Conservation (phyloP, 139 green algal genomes). For the Haematococcus sp. region DNA sequence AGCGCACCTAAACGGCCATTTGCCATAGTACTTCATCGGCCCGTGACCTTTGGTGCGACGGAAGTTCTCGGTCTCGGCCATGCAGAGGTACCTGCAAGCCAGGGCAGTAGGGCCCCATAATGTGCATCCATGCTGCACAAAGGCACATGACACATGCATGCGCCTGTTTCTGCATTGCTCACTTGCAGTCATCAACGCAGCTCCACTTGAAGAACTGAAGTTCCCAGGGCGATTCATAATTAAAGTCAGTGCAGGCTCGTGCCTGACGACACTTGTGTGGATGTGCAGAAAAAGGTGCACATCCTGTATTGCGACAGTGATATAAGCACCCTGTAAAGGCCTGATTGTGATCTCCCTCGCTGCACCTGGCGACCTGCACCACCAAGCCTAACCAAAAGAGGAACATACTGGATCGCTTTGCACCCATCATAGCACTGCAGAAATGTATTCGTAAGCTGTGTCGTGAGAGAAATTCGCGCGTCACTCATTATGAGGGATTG, state of each 20-base stretch:
- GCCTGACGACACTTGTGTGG: background rate
- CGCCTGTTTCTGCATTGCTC: background rate
- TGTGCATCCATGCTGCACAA: too few species aligned
- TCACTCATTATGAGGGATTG: too few species aligned
- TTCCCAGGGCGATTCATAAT: background rate
- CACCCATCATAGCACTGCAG: too few species aligned
- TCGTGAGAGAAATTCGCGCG: too few species aligned
- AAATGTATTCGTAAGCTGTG: too few species aligned
- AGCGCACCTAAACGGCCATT: constrained; percentile 78
- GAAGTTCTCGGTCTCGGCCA: constrained; percentile 50
- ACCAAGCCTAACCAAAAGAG: too few species aligned
- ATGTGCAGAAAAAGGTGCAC: background rate
- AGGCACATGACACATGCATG: background rate
- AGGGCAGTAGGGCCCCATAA: constrained; percentile 37
- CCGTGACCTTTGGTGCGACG: background rate
- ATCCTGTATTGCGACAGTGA: constrained; percentile 4
- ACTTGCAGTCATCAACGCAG: constrained; percentile 39
- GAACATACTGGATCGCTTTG: too few species aligned
- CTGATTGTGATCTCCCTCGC: background rate
- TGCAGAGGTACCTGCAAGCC: constrained; percentile 79
- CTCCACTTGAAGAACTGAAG: constrained; percentile 25
- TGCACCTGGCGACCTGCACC: background rate
- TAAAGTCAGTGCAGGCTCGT: constrained; percentile 6
- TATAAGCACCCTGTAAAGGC: background rate
- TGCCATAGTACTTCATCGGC: constrained; percentile 80